A percentile compares a stretch with the other conserved stretches of the same genome.
These are phyloP conservation scores for Cadophora sp. DNA, from an alignment of 2,329 filamentous ascomycete species.

Conservation along the genomic window DNA sequence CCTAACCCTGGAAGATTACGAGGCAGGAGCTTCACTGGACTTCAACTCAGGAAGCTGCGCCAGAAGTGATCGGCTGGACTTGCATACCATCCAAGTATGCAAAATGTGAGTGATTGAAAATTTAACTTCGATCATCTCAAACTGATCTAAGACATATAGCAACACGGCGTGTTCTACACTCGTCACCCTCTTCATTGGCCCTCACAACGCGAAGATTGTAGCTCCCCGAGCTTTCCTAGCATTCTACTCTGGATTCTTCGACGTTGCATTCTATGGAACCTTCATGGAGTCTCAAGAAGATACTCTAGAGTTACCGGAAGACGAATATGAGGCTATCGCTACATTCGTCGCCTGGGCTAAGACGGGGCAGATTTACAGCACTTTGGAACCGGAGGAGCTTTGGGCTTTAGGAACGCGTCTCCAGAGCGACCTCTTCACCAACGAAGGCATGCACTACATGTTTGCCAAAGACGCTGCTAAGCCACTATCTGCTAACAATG, in stretches of 20 bases:
- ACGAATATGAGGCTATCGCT: not conserved
- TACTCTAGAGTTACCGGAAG: not conserved
- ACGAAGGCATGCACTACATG: too few species aligned
- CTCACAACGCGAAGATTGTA: not conserved
- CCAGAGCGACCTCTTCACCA: too few species aligned
- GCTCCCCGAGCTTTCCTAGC: not conserved
- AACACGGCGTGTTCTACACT: not conserved
- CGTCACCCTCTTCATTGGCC: not conserved
- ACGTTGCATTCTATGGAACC: not conserved
- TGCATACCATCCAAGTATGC: too few species aligned
- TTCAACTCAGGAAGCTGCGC: too few species aligned
- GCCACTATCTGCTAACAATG: too few species aligned
- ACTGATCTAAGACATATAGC: not conserved
- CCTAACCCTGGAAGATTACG: too few species aligned
- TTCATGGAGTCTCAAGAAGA: not conserved
- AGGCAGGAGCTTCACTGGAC: too few species aligned
- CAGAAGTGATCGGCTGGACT: too few species aligned
- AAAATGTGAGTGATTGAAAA: too few species aligned
- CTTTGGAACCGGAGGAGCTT: not conserved
- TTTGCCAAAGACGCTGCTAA: too few species aligned
- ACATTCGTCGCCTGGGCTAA: not conserved
- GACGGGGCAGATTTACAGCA: not conserved
- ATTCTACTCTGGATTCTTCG: not conserved
- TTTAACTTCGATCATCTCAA: too few species aligned
- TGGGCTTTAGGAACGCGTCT: not conserved